Base-by-base conservation (phyloP, 2,329 filamentous ascomycete species). In the Ascochyta clinopodiicola region DNA sequence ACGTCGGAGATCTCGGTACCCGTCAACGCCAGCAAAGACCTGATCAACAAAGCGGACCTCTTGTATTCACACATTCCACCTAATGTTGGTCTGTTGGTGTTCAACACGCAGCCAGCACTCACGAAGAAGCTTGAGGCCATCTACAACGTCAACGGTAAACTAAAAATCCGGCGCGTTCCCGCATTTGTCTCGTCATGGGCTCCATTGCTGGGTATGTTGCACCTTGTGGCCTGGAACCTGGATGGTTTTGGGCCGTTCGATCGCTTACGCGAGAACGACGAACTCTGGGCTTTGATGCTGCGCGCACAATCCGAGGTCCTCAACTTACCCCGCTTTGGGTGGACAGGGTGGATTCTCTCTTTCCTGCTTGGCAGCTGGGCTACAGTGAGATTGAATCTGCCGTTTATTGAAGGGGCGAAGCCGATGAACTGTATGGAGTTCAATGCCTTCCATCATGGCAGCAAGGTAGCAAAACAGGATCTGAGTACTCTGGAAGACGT, bases 391-490 rank as follows among this genome's bases (percentile, higher is more conserved):
- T 21, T 44, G 7, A 39, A 51, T 9, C 9, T 34, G 15, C n/a
- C 48, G 32, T 6, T 27, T 19, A 42, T 32, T 2, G 42, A 57
- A 45, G 32, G 44, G n/a, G 53, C 59, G 32, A 32, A 44, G 29
- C 60, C 62, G 13, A 2, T 45, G 34, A 39, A n/a, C 2, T 54
- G 44, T 21, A 45, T 59, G 32, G 59, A 65, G 45, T 68, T 66
- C 39, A 66, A 65, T 46, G 57, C 56, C 5, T 65, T 62, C 44
- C 63, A 67, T 42, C 62, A 67, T 56, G 65, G 65, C 3, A 39
- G 31, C 1, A 66, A 68, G 49, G 62, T 65, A 15, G 31, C 47
- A 8, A 56, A 61, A 40, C 63, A 68, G 39, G 63, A 67, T 56
- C 19, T 63, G 5, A 15, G 17, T 24, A 24, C 45, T 10, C 19